Conservation (phyloP, 2,329 filamentous ascomycete genomes). For the Cordyceps tenuipes region DNA sequence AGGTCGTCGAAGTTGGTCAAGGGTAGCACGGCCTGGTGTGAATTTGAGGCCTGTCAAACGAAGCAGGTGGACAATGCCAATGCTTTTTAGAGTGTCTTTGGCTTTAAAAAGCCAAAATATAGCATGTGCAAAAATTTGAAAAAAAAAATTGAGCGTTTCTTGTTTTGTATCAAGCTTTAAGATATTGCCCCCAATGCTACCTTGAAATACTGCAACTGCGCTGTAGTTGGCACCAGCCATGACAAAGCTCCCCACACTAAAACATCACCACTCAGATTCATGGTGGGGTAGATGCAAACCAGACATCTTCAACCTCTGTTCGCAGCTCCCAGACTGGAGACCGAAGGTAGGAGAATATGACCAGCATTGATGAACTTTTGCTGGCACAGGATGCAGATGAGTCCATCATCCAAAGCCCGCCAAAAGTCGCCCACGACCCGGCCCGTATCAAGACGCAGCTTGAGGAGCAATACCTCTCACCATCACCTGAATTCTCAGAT, state of each 20-base stretch:
- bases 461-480: conserved; percentile 69
- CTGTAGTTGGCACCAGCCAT: not conserved
- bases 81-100: too few species aligned
- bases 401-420: conserved; percentile 8
- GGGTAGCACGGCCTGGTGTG: too few species aligned
- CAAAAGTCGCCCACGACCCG: conserved; percentile 32
- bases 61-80: too few species aligned
- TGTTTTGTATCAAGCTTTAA: too few species aligned
- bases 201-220: too few species aligned
- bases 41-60: too few species aligned
- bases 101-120: too few species aligned
- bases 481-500: conserved; percentile 68
- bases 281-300: conserved; percentile 18
- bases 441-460: conserved; percentile 62
- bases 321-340: not conserved
- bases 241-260: conserved; percentile 3
- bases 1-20: too few species aligned
- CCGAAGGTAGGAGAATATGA: conserved; percentile 18
- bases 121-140: too few species aligned
- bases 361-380: conserved; percentile 29
- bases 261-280: not conserved
- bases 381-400: conserved; percentile 19
- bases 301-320: conserved; percentile 16
- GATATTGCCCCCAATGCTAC: too few species aligned
- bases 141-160: too few species aligned